Percentiles rank a stretch among this genome's conserved stretches.
phyloP scores from a whole-genome alignment of 441 rosid genomes.

The Eutrema salsugineum region DNA sequence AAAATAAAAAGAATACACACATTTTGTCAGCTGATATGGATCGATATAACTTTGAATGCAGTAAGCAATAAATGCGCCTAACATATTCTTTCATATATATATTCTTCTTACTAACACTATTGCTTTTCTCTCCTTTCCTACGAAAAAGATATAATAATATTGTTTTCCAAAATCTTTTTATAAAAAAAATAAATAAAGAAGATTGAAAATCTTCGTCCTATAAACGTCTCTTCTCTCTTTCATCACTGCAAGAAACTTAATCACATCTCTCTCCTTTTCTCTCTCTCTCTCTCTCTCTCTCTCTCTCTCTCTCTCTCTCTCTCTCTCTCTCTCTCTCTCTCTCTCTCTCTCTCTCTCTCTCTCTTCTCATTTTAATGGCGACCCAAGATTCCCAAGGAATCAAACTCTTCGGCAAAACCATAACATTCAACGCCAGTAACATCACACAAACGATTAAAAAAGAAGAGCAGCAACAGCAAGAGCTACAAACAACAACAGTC shows the following conservation, averaged over 20 bases:
- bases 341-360: neutral
- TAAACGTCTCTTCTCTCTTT: slow-evolving; percentile 29
- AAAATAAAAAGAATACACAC: neutral
- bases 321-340: neutral
- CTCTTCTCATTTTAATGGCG: slow-evolving; percentile 33
- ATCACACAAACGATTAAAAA: slow-evolving; percentile 39
- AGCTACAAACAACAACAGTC: neutral
- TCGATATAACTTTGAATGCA: slow-evolving; percentile 13
- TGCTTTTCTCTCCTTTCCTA: neutral
- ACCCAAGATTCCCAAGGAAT: slow-evolving; percentile 58
- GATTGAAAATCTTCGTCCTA: slow-evolving; percentile 21
- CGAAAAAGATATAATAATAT: slow-evolving; percentile 8
- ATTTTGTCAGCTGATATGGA: slow-evolving; percentile 14
- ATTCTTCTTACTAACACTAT: neutral
- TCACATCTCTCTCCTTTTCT: neutral
- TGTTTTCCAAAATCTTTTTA: neutral
- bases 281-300: neutral
- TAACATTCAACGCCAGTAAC: slow-evolving; percentile 46
- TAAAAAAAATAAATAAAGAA: neutral
- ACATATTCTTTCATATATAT: slow-evolving; percentile 7
- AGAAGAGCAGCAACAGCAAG: slow-evolving; percentile 19
- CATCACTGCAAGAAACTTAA: slow-evolving; percentile 23
- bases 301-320: slow-evolving; percentile 5
- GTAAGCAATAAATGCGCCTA: slow-evolving; percentile 21
- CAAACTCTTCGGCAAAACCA: slow-evolving; percentile 77